Evolutionary conservation across 495 filamentous ascomycete species (phyloP), one percentile per base, ranked within the genome.

Genomic region (Daldinia bambusicola): DNA sequence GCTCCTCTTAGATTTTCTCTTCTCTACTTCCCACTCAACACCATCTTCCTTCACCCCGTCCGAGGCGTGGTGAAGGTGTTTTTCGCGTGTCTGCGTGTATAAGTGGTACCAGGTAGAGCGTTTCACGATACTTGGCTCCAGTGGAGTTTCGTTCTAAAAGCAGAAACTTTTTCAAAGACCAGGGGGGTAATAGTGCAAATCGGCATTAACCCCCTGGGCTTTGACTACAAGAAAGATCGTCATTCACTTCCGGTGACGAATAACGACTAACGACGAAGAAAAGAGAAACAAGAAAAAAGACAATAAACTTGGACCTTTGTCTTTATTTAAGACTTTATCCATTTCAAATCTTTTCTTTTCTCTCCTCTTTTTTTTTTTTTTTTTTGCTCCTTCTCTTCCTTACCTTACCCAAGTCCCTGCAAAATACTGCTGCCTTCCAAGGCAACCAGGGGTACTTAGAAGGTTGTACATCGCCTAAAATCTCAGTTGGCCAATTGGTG

Each of bases 141-240:
- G 70, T 68, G 61, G 50, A 53, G 50, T 53, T 20, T 66, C 13
- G 60, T 59, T 72, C 64, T 61, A 63, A 63, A 62, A 61, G 45
- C 59, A 72, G 59, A 63, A 61, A 38, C 48, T 26, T 60, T 45
- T 64, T 59, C 70, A 67, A 61, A 61, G 55, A 57, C 64, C 60
- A 66, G 70, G 70, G 69, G 62, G 63, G 58, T 34, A 18, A 68
- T 67, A 67, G 63, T 55, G 60, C 60, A 50, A 37, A 32, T 55
- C 64, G 64, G 70, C 61, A 72, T 68, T 72, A 72, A 72, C 60
- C 70, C 50, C 69, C 70, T 68, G 60, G 69, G 59, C 63, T 59
- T 66, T 63, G 55, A 8, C 50, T 3, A 50, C 22, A 26, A 34
- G 45, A 16, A 53, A 36, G 43, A 67, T 67, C 59, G 60, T 67